Conservation (phyloP, 2,329 filamentous ascomycete species). For the Cladosporium halotolerans region DNA sequence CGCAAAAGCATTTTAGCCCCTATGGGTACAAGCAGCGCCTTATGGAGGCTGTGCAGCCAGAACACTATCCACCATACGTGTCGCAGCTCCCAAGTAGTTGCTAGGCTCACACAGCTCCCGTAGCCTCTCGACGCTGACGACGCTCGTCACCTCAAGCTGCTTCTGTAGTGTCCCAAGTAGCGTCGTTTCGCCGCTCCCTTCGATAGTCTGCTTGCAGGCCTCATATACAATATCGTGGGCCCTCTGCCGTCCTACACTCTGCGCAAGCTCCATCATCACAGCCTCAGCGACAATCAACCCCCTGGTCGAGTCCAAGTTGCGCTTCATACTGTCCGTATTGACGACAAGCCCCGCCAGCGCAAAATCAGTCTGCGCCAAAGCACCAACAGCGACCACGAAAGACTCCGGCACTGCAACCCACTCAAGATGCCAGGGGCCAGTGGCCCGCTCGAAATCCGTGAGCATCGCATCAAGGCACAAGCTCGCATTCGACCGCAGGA, state of each 20-base stretch:
- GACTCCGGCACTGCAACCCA: conserved; percentile 29
- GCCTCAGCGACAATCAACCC: conserved; percentile 34
- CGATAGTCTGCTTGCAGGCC: conserved; percentile 26
- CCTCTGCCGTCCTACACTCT: conserved; percentile 28
- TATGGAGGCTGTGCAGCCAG: not conserved
- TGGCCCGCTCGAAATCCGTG: conserved; percentile 28
- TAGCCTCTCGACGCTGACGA: conserved; percentile 15
- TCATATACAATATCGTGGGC: conserved; percentile 34
- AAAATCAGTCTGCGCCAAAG: conserved; percentile 23
- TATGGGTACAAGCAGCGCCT: too few species aligned
- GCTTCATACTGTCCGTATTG: conserved; percentile 22
- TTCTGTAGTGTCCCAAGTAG: conserved; percentile 16
- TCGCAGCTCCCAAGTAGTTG: conserved; percentile 22
- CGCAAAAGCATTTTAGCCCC: accelerated
- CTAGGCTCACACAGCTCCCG: conserved; percentile 22
- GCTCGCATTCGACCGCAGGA: conserved; percentile 22
- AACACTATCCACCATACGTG: conserved; percentile 21
- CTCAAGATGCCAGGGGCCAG: conserved; percentile 29
- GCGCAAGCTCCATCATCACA: conserved; percentile 35
- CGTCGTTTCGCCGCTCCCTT: conserved; percentile 12
- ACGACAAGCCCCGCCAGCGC: conserved; percentile 25
- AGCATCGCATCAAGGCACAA: conserved; percentile 26
- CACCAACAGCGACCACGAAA: conserved; percentile 22
- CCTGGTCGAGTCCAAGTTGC: conserved; percentile 28
- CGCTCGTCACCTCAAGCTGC: conserved; percentile 15